Evolutionary conservation across 352 stramenopile genomes (phyloP), one percentile per base, ranked within the genome.

Genomic region (Phytophthora pini): DNA sequence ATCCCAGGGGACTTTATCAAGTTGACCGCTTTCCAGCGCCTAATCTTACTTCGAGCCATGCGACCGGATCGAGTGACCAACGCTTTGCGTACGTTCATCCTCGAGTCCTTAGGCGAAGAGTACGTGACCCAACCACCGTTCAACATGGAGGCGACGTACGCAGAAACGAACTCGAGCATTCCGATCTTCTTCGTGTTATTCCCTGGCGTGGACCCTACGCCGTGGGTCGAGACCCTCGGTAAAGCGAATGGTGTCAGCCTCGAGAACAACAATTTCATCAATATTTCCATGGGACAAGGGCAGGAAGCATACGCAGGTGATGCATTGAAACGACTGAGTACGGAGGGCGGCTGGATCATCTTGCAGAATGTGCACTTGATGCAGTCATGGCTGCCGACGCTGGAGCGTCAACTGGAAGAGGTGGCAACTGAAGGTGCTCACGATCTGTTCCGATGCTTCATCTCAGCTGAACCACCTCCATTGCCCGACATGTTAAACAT

Each of bases 151-250:
- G 74, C 76, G 29, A 98, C 95, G 5, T 98, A 97, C 65, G 74
- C 80, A 7, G 95, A 98, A 71, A 98, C 93, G 10, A 97, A 77
- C 13, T 83, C 90, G 9, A 84, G 89, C 20, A 98, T 97, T 51
- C 95, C 96, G 1, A 95, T 98, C 44, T 98, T 98, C 70, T 98
- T 98, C 51, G 94, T 98, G 54, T 74, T 98, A 9, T 98, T 98
- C 65, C 92, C 94, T 10, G 95, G 95, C 56, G 93, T 98, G 8
- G 95, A 98, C 58, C 93, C 95, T 4, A 98, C 95, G 9, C 92
- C 92, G 43, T 98, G 93, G 94, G 94, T 99, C 20, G 94, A 98
- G 60, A 92, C 90, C 27, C 81, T 99, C 17, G 94, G 93, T 4
- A 76, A 73, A 46, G 73, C 82, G 5, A 93, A 93, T 45, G 90